Evolutionary conservation across 805 yeast species (phyloP), one percentile per base, ranked within the genome.

Genomic region (Pichia cephalocereana): DNA sequence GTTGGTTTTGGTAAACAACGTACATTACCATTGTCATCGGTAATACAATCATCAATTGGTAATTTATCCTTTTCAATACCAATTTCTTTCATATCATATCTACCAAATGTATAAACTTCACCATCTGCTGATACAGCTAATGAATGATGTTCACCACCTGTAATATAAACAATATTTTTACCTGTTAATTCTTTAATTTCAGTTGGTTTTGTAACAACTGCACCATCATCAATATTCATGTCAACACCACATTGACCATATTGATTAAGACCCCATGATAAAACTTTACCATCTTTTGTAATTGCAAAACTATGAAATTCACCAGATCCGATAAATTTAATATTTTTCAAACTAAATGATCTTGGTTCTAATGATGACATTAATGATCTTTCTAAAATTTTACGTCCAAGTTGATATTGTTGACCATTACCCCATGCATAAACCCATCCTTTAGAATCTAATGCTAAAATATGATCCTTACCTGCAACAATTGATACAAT

Each of bases 351-450:
- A 0, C 96, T 95, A 61, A 90, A 82, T 51, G 84, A 83, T 57
- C 89, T 80, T 43, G 95, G 95, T 52, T 82, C 90, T 46, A 86
- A 71, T 2, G 88, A 79, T 51, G 80, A 76, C 59, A 75, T 75
- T 66, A 85, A 76, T 56, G 82, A 87, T 68, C 86, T 86, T 68
- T 80, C 97, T 66, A 82, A 61, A 26, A 90, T 80, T 59, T 82
- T 82, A 60, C 96, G 78, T 23, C 98, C 99, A 55, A 93, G 73
- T 69, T 93, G 98, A 66, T 74, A 80, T 60, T 87, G 95, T 59
- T 90, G 95, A 27, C 97, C 96, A 63, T 87, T 86, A 56, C 99
- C 99, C 99, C 99, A 93, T 0, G 98, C 90, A 61, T 77, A 88
- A 1, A 90, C 97, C 46, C 81, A 74, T 49, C 99, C 99, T 59